These are phyloP conservation scores for Hericium alpestre DNA, from an alignment of 768 basidiomycete genomes.

Conservation along the genomic window DNA sequence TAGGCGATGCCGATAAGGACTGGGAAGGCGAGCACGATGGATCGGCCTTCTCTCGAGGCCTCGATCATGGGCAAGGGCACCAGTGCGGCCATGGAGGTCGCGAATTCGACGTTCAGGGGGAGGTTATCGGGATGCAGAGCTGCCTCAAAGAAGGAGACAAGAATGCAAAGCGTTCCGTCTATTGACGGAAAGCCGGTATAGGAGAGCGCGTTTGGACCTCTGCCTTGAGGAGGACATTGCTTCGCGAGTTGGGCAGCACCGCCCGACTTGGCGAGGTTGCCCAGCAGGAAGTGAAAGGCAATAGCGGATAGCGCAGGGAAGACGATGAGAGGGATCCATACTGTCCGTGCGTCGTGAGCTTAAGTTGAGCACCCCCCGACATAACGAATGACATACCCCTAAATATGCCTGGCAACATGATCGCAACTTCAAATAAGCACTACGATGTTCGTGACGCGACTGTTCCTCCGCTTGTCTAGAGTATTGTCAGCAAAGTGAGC, in stretches of 20 bases:
- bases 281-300: conserved; percentile 3
- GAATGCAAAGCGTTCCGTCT: conserved; percentile 2
- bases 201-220: conserved; percentile 5
- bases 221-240: conserved; percentile 8
- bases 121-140: background rate
- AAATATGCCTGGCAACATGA: too few species aligned
- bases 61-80: conserved; percentile 10
- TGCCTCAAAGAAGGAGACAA: conserved; percentile 11
- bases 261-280: conserved; percentile 9
- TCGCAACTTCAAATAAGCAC: too few species aligned
- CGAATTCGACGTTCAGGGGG: conserved; percentile 5
- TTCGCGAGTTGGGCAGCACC: background rate
- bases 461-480: too few species aligned
- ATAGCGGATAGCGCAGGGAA: conserved; percentile 4
- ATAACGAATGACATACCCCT: too few species aligned
- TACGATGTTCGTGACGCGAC: too few species aligned
- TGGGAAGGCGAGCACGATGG: conserved; percentile 3
- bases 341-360: background rate
- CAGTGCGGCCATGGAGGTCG: conserved; percentile 1
- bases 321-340: conserved; percentile 4
- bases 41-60: conserved; percentile 4
- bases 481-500: too few species aligned
- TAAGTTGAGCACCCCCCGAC: too few species aligned
- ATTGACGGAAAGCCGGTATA: conserved; percentile 4
- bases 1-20: conserved; percentile 1